Evolutionary conservation across 2,329 filamentous ascomycete genomes (phyloP), one percentile per base, ranked within the genome.

Genomic region (Parafenestella ontariensis): DNA sequence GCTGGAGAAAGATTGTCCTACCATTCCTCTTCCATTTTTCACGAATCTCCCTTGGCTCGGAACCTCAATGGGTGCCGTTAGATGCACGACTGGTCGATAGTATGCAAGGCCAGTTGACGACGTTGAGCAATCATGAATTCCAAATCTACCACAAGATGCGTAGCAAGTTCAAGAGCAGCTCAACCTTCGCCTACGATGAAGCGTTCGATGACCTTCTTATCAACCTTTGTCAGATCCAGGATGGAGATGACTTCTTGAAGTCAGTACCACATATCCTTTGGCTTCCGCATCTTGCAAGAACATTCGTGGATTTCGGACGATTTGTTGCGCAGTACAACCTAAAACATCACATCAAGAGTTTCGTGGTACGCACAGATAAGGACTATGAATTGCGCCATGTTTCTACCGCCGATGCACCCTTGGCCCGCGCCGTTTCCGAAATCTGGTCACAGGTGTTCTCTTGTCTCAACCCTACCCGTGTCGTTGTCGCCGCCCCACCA

Each of bases 401-500:
- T 1, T 44, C 64, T 2, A 65, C 61, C 2, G 69, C 71, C 4
- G 68, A 71, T 39, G 60, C 57, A 18, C 70, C 74, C 0, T 56
- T 78, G 46, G 71, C 80, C 84, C 64, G 90, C 85, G 87, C 77
- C 77, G 50, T 78, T 6, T 39, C 53, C 5, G 63, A 71, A 3
- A 68, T 75, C 18, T 76, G 72, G 72, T 43, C 52, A 3, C 55
- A 63, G 11, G 50, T 75, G 2, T 75, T 75, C 52, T 40, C 50
- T 0, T 48, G 36, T 20, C 37, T 77, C 4, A 66, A 76, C 17
- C 75, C 74, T 1, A 41, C 21, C 1, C 68, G 72, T 4, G 41
- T 81, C 2, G 69, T 75, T 1, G 71, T 80, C 7, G 62, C 77
- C 2, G 87, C 87, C 0, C 84, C 87, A 6, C 87, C 88, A 0